These are phyloP conservation scores for Cyberlindnera xylosilytica DNA, from an alignment of 805 yeast genomes.

Conservation along the genomic window DNA sequence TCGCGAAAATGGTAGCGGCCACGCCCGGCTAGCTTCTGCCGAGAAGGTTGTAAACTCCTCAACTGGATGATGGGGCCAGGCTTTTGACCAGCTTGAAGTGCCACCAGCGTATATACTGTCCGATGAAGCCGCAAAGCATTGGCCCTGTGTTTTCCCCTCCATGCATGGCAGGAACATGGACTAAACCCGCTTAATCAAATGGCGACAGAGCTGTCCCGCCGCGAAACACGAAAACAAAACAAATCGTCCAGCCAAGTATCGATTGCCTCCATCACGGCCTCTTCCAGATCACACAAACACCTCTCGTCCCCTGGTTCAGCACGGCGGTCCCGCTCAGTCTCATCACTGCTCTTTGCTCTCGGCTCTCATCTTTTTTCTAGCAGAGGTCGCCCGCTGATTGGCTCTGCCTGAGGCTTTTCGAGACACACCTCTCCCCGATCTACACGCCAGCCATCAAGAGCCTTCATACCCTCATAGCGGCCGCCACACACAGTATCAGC, in stretches of 20 bases:
- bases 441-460: neutral
- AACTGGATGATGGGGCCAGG: too few relatives aligned
- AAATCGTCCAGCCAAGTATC: conserved; percentile 1
- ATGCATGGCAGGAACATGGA: too few relatives aligned
- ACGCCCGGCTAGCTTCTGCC: too few relatives aligned
- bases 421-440: neutral
- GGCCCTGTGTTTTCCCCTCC: too few relatives aligned
- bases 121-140: too few relatives aligned
- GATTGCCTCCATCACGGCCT: neutral
- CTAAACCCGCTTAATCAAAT: too few relatives aligned
- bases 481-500: neutral
- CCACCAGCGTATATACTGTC: too few relatives aligned
- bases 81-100: too few relatives aligned
- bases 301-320: neutral
- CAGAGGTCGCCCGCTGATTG: neutral
- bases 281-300: neutral
- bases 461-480: too few relatives aligned
- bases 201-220: neutral
- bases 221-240: conserved; percentile 5
- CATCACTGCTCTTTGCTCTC: neutral
- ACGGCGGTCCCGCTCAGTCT: neutral
- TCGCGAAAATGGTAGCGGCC: too few relatives aligned
- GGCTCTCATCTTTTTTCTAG: neutral
- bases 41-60: too few relatives aligned
- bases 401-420: neutral